Evolutionary conservation across 176 grass and related monocot genomes (phyloP).

Genomic region (Ananas comosus): DNA sequence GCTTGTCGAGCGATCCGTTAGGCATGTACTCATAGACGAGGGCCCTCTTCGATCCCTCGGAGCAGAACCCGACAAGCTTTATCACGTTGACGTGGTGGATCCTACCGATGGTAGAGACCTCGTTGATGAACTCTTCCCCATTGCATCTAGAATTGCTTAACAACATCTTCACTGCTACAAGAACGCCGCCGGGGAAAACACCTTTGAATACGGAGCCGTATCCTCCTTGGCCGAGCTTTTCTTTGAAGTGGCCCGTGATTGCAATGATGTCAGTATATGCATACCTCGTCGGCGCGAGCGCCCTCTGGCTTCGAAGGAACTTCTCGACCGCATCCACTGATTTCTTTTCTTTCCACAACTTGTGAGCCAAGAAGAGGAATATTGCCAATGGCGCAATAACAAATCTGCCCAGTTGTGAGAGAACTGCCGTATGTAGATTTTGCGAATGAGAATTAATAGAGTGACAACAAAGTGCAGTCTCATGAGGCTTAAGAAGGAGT

Average conservation of each 20-base stretch:
- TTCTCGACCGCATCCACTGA: constrained; percentile 25
- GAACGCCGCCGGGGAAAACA: background rate
- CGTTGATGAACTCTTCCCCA: constrained; percentile 53
- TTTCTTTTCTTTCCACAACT: constrained; percentile 20
- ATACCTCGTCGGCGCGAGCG: constrained; percentile 19
- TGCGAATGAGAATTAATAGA: background rate
- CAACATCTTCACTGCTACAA: constrained; percentile 35
- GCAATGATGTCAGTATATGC: constrained; percentile 37
- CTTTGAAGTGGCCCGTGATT: constrained; percentile 39
- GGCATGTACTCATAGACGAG: constrained; percentile 45
- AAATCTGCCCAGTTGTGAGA: constrained; percentile 9
- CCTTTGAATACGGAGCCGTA: constrained; percentile 40
- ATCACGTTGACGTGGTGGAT: constrained; percentile 50
- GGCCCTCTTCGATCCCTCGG: constrained; percentile 20
- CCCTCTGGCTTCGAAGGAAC: constrained; percentile 28
- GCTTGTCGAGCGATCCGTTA: constrained; percentile 30
- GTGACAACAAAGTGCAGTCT: background rate
- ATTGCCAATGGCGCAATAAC: constrained; percentile 1
- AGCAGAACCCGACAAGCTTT: constrained; percentile 20
- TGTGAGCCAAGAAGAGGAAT: constrained; percentile 25
- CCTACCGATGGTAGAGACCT: constrained; percentile 40
- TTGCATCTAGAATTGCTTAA: constrained; percentile 11
- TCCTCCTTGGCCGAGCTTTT: constrained; percentile 39
- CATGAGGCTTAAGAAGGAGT: background rate
- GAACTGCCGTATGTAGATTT: background rate